Evolutionary conservation across 768 basidiomycete genomes (phyloP), one percentile per base, ranked within the genome.

Genomic region (Nidularia sp.): DNA sequence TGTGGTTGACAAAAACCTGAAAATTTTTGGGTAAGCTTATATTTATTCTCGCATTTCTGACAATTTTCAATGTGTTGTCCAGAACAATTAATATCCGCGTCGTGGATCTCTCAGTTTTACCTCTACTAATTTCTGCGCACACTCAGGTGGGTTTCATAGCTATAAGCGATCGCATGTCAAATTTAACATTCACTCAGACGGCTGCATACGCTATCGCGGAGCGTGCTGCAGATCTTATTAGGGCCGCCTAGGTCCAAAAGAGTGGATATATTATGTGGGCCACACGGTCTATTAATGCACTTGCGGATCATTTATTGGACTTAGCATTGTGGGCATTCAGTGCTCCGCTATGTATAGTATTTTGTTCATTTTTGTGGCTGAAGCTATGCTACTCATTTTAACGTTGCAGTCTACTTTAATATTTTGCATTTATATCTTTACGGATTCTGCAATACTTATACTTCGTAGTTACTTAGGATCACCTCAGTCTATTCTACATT

Each of bases 21-120:
- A 51, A 48, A 63, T 64, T 51, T 66, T 64, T 47, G 58, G 61
- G 61, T 62, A 47, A 41, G 58, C 53, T 34, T 2, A 13, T 51
- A 4, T 13, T 34, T 31, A 10, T 13, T 34, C 15, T 18, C 51
- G 12, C 8, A 0, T 13, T 25, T 50, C 34, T 41, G 3, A 9
- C 32, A n/a, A n/a, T 31, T 48, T 8, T 12, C 34, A 9, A 48
- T 12, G 46, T 39, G 6, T 66, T 70, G 0, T 66, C 64, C 55
- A 76, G 76, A 10, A 76, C 75, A 1, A 58, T 53, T 13, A 80
- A 80, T 53, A 43, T 80, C 22, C 74, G 79, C 7, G 75, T 81
- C 18, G 75, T 67, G 9, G 79, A 80, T 55, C 46, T 69, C 2
- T 77, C 75, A 2, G 59, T 79, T 42, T 36, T 76, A 9, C 76